A percentile compares a stretch with the other conserved stretches of the same genome.
Evolutionary conservation across 257 asterid species (phyloP).

Genomic region (Ilex asprella): DNA sequence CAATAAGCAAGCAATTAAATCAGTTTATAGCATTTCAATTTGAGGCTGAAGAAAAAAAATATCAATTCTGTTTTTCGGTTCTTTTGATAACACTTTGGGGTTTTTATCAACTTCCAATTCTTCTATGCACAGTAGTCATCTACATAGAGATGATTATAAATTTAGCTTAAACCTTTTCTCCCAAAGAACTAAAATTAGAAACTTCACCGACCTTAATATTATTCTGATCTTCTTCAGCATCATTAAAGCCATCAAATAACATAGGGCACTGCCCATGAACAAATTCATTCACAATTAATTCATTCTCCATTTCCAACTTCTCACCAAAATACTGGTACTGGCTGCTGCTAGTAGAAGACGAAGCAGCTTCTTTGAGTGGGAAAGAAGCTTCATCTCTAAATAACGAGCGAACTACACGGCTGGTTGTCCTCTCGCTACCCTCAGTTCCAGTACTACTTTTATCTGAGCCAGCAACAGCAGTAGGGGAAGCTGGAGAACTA

Average conservation of each 20-base stretch:
- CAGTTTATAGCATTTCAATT: too few relatives aligned
- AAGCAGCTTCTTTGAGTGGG: slow-evolving; percentile 19
- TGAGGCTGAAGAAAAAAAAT: too few relatives aligned
- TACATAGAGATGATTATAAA: too few relatives aligned
- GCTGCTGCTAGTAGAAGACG: slow-evolving; percentile 21
- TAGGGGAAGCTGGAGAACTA: slow-evolving; percentile 19
- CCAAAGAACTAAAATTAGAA: too few relatives aligned
- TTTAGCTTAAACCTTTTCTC: too few relatives aligned
- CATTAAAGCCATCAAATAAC: slow-evolving; percentile 28
- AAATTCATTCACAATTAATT: slow-evolving; percentile 73
- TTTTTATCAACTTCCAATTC: too few relatives aligned
- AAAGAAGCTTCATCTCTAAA: slow-evolving; percentile 35
- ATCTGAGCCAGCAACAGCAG: slow-evolving; percentile 26
- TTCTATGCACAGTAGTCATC: too few relatives aligned
- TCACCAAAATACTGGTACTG: slow-evolving; percentile 20
- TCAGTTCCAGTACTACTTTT: slow-evolving; percentile 26
- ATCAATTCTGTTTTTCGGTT: too few relatives aligned
- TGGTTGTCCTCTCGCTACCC: slow-evolving; percentile 35
- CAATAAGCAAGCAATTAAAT: neutral
- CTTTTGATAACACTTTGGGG: too few relatives aligned
- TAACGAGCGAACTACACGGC: slow-evolving; percentile 55
- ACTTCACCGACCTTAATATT: slow-evolving; percentile 42
- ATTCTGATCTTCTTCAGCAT: slow-evolving; percentile 27
- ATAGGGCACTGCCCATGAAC: slow-evolving; percentile 63
- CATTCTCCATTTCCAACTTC: slow-evolving; percentile 62